Conservation (phyloP, 179 eudicot genomes). For the Drosera spatulata region DNA sequence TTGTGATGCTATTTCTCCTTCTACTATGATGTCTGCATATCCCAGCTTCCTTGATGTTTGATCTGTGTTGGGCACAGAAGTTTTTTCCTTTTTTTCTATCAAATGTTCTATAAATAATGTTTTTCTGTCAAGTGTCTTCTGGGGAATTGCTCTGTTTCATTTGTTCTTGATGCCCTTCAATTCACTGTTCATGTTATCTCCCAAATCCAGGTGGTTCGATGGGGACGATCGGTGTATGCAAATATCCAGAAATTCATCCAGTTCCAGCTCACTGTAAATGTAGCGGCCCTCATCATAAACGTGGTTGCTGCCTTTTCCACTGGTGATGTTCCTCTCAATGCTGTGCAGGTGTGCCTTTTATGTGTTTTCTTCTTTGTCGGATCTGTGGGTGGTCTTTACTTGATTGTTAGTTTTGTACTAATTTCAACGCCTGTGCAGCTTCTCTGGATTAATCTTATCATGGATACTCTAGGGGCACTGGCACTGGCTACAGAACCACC, state of each 20-base stretch:
- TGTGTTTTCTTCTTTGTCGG: background rate
- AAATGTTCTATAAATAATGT: no score
- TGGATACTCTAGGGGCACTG: conserved; percentile 97
- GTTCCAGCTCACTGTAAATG: conserved; percentile 96
- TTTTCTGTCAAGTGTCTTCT: no score
- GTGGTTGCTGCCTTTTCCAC: conserved; percentile 86
- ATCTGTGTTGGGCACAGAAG: no score
- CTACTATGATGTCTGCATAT: background rate
- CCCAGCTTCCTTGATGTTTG: background rate
- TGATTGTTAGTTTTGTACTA: no score
- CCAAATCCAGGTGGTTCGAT: conserved; percentile 68
- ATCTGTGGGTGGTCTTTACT: background rate
- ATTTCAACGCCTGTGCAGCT: conserved; percentile 34
- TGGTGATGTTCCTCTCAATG: conserved; percentile 76
- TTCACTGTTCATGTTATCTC: no score
- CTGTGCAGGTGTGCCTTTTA: conserved; percentile 50
- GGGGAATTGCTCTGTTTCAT: no score
- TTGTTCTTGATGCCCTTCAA: no score
- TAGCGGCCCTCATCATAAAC: conserved; percentile 81
- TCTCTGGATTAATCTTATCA: conserved; percentile 93
- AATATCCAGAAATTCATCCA: conserved; percentile 95
- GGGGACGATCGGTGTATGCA: conserved; percentile 97
- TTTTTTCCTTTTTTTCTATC: no score
- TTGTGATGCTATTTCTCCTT: background rate
- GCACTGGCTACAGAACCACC: conserved; percentile 98